Percentiles rank a stretch among this genome's conserved stretches.
Evolutionary conservation across 805 yeast species (phyloP).

Genomic region (Lachancea lanzarotensis): DNA sequence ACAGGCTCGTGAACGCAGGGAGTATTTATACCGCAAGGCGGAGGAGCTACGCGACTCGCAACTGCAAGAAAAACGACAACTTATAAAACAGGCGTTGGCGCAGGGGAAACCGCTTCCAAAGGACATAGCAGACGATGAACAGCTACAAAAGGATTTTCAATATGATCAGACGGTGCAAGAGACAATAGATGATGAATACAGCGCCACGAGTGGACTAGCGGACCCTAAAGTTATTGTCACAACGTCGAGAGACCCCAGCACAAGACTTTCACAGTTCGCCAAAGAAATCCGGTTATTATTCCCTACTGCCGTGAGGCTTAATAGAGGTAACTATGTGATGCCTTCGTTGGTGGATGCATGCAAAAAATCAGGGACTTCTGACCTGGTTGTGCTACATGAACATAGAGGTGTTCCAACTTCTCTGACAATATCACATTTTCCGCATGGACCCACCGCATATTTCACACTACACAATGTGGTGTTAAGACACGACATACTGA

Average conservation of each 20-base stretch:
- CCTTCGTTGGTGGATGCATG: conserved; percentile 81
- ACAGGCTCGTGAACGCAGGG: conserved; percentile 95
- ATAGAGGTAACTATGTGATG: conserved; percentile 88
- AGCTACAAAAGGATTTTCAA: conserved; percentile 72
- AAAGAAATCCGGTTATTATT: conserved; percentile 86
- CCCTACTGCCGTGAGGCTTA: conserved; percentile 82
- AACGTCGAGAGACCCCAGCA: conserved; percentile 86
- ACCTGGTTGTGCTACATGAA: conserved; percentile 81
- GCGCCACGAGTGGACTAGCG: conserved; percentile 74
- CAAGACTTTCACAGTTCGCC: conserved; percentile 81
- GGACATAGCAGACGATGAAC: conserved; percentile 82
- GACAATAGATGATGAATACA: conserved; percentile 86
- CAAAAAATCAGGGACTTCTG: conserved; percentile 72
- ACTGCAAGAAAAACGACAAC: conserved; percentile 78
- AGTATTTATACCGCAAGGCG: conserved; percentile 83
- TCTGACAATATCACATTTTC: conserved; percentile 86
- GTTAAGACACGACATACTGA: conserved; percentile 82
- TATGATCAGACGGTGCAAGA: conserved; percentile 72
- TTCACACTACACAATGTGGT: conserved; percentile 93
- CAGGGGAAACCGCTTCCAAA: conserved; percentile 85
- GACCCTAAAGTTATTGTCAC: conserved; percentile 92
- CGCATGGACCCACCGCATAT: conserved; percentile 95
- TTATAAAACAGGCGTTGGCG: conserved; percentile 80
- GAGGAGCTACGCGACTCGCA: conserved; percentile 86
- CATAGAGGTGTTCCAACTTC: conserved; percentile 98